These are phyloP conservation scores for Elongisporangium anandrum DNA, from an alignment of 352 stramenopile genomes.

Conservation along the genomic window DNA sequence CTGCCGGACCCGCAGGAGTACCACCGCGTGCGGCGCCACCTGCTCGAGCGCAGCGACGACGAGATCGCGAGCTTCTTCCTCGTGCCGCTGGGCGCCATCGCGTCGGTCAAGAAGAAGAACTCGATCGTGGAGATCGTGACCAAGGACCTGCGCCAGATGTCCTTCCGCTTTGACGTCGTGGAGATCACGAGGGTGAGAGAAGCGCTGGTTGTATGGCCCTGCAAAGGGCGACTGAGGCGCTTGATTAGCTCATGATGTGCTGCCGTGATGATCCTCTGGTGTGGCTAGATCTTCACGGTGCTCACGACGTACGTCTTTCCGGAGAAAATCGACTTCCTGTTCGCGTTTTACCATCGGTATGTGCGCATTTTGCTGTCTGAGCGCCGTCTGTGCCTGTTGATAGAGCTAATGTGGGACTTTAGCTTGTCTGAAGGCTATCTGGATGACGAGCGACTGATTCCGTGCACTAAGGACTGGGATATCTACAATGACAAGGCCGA, in stretches of 20 bases:
- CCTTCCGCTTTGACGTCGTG: conserved; percentile 69
- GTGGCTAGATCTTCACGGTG: conserved; percentile 73
- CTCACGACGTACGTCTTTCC: conserved; percentile 82
- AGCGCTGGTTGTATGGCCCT: neutral
- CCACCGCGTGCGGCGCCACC: conserved; percentile 40
- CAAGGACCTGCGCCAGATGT: conserved; percentile 75
- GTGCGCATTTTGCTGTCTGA: conserved; percentile 5
- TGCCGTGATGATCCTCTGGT: no score
- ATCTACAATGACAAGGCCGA: conserved; percentile 60
- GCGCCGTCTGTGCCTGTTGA: neutral
- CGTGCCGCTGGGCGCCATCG: conserved; percentile 67
- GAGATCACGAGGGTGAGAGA: conserved; percentile 64
- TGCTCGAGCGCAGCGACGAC: conserved; percentile 48
- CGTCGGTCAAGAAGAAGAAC: conserved; percentile 78
- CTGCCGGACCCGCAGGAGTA: conserved; percentile 54
- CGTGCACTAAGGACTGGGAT: conserved; percentile 59
- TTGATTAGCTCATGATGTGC: no score
- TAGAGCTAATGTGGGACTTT: neutral
- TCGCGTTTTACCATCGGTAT: conserved; percentile 78
- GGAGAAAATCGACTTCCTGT: conserved; percentile 80
- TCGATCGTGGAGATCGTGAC: conserved; percentile 70
- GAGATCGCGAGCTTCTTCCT: conserved; percentile 79
- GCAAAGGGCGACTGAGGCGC: no score
- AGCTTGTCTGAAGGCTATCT: conserved; percentile 43
- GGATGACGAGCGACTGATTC: conserved; percentile 48